Conservation (phyloP, 1,284 basidiomycete genomes). For the Heliocybe sulcata region DNA sequence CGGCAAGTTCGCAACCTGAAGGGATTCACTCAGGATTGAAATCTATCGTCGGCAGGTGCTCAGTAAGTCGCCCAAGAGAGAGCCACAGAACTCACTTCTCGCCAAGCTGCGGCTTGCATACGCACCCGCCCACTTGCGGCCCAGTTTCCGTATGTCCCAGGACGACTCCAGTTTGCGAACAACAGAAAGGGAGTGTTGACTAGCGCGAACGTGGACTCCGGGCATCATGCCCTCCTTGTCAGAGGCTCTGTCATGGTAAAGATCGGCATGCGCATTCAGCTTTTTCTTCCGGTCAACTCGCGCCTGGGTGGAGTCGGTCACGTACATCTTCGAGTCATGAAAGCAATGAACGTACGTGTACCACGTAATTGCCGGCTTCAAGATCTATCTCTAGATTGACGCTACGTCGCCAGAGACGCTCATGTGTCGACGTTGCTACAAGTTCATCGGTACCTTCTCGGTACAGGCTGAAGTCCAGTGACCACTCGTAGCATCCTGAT, state of each 20-base stretch:
- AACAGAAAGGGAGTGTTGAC: no score
- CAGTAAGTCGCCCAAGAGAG: neutral
- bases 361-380: conserved; percentile 40
- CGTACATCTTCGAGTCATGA: no score
- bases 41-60: neutral
- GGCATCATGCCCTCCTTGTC: no score
- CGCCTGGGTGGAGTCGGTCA: no score
- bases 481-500: conserved; percentile 26
- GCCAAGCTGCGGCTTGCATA: neutral
- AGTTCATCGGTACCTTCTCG: conserved; percentile 26
- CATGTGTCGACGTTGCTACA: conserved; percentile 28
- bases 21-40: neutral
- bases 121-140: neutral
- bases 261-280: no score
- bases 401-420: conserved; percentile 26
- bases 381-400: conserved; percentile 33
- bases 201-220: no score
- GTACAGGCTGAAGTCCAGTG: conserved; percentile 42
- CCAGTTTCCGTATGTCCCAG: neutral
- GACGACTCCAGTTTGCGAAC: neutral
- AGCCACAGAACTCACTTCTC: neutral
- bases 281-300: no score
- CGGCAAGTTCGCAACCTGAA: neutral
- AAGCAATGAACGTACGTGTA: conserved; percentile 31
- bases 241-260: no score